Evolutionary conservation across 805 yeast genomes (phyloP).

Genomic region (Candida tallmaniae): DNA sequence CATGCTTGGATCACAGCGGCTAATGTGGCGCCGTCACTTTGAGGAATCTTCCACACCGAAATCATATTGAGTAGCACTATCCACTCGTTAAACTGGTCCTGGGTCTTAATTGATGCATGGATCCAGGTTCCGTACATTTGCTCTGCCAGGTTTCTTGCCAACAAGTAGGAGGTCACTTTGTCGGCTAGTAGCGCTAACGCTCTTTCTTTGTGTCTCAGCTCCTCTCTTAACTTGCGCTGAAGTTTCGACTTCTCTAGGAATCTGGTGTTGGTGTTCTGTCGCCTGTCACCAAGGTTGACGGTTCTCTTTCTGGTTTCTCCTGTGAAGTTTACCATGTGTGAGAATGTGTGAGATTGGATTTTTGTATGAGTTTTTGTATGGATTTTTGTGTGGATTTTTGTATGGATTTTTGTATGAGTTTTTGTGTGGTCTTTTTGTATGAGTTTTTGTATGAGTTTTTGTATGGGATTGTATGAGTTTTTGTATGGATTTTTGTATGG

Average conservation of each 20-base stretch:
- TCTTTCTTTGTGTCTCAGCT: constrained; percentile 42
- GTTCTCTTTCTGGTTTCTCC: constrained; percentile 61
- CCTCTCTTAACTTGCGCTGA: constrained; percentile 65
- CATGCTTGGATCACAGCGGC: not conserved
- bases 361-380: too few species aligned
- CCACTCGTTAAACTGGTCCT: constrained; percentile 17
- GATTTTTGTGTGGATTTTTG: too few species aligned
- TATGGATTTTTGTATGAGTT: not conserved
- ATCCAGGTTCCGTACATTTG: constrained; percentile 15
- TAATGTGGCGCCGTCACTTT: not conserved
- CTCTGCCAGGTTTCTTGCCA: constrained; percentile 21
- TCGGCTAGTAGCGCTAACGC: constrained; percentile 52
- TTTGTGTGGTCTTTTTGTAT: too few species aligned
- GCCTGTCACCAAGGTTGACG: constrained; percentile 59
- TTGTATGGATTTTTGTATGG: too few species aligned
- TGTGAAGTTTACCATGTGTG: constrained; percentile 51
- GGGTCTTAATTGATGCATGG: constrained; percentile 1
- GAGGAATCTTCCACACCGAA: constrained; percentile 6
- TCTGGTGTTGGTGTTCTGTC: constrained; percentile 29
- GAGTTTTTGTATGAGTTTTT: too few species aligned
- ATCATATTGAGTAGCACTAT: constrained; percentile 12
- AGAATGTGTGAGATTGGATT: too few species aligned
- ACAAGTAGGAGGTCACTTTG: constrained; percentile 38
- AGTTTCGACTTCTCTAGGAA: constrained; percentile 59
- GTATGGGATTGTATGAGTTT: too few species aligned